These are phyloP conservation scores for Termitomyces sp. DNA, from an alignment of 1,284 basidiomycete species.

Conservation along the genomic window DNA sequence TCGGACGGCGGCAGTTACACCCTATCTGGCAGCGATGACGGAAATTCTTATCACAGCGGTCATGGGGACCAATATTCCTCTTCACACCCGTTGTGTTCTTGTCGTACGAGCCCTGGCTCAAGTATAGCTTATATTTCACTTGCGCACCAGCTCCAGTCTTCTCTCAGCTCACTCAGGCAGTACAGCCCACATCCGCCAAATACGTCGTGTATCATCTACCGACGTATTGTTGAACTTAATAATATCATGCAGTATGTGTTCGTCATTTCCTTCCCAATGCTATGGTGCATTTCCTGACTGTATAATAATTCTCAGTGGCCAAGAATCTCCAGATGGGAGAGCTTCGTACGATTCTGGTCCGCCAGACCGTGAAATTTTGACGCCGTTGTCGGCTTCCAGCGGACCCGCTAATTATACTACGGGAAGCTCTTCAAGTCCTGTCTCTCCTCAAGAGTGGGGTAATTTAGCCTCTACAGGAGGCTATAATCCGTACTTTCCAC, in stretches of 20 bases:
- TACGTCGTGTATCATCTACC: slow-evolving; percentile 50
- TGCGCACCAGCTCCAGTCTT: slow-evolving; percentile 57
- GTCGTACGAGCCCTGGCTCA: slow-evolving; percentile 57
- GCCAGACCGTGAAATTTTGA: slow-evolving; percentile 64
- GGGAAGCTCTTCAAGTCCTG: slow-evolving; percentile 31
- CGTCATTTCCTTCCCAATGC: slow-evolving; percentile 8
- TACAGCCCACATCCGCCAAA: slow-evolving; percentile 54
- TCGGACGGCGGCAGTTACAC: slow-evolving; percentile 43
- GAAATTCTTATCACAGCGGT: slow-evolving; percentile 33
- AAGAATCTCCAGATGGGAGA: slow-evolving; percentile 36
- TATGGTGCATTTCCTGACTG: slow-evolving; percentile 10
- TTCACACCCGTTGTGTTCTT: slow-evolving; percentile 45
- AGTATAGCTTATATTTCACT: slow-evolving; percentile 54
- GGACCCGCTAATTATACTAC: slow-evolving; percentile 43
- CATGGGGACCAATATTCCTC: slow-evolving; percentile 36
- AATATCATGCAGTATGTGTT: slow-evolving; percentile 62
- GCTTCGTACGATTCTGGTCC: slow-evolving; percentile 38
- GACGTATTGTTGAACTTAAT: slow-evolving; percentile 57
- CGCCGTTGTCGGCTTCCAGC: slow-evolving; percentile 61
- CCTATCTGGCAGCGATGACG: slow-evolving; percentile 41
- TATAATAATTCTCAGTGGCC: slow-evolving; percentile 32
- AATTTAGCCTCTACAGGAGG: slow-evolving; percentile 44
- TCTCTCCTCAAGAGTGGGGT: slow-evolving; percentile 59
- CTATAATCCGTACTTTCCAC: slow-evolving; percentile 68
- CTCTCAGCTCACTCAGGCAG: slow-evolving; percentile 52